Evolutionary conservation across 352 stramenopile genomes (phyloP), one percentile per base, ranked within the genome.

Genomic region (Phytopythium mirpurense): DNA sequence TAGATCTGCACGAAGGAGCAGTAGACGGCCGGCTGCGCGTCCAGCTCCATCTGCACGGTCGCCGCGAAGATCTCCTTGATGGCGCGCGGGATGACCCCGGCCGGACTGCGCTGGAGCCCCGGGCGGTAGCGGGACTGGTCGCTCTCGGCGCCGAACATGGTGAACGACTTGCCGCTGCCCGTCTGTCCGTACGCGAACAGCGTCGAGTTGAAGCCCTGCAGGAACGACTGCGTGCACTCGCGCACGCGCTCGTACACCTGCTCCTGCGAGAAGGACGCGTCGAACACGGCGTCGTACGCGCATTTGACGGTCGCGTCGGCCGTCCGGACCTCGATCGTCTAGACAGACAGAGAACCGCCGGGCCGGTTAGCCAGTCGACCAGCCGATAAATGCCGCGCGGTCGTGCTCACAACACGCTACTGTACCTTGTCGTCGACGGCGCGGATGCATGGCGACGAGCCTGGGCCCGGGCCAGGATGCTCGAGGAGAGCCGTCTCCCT

Each of bases 1-100:
- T 96, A 96, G 54, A 96, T 89, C 63, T 96, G 88, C 21, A 91
- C 78, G 44, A 95, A 95, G 3, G 79, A 93, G 54, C 83, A 95
- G 38, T 83, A 95, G 0, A 94, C 65, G 21, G 63, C 63, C 6
- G 65, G 67, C 38, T 80, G 63, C 1, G 63, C 57, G 16, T 75
- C 67, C 9, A 56, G 60, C 36, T 86, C 77, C 60, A 76, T 80
- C 51, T 81, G 73, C 23, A 91, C 73, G 6, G 84, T 72, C 1
- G 74, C 65, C 15, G 74, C 78, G 45, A 94, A 93, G 43, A 93
- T 88, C 44, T 90, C 80, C 51, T 94, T 91, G 53, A 97, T 93
- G 16, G 87, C 88, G 21, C 88, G 67, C 6, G 90, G 90, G 46
- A 97, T 97, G 50, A 97, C 78, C 1, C 90, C 90, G 4, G 85